Evolutionary conservation across 108 stramenopile species (phyloP), one percentile per base, ranked within the genome.

Genomic region (Conticribra guillardii): DNA sequence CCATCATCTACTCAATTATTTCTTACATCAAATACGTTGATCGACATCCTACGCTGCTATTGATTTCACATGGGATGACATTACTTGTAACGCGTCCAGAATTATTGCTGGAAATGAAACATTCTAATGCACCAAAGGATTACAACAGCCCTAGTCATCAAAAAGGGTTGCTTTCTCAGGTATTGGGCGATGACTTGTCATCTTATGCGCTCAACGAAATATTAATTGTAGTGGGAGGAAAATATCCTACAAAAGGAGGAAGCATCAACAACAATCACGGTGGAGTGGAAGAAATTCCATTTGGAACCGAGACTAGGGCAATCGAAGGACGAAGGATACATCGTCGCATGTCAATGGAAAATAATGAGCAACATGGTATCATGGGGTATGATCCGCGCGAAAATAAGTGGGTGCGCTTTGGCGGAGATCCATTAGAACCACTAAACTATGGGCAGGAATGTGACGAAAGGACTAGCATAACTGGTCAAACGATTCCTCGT

Each of bases 181-280:
- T 33, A 2, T 51, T 51, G 16, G 64, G n/a, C 1, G 50, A 64
- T 28, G 48, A 64, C 47, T 4, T 14, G 29, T 51, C 68, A 18
- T 18, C 21, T 55, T 62, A 27, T 18, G 5, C 37, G 8, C 37
- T 41, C 37, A 72, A 72, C 18, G 71, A 72, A 31, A 22, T 72
- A n/a, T 55, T 72, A 15, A 18, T 72, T 8, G 51, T 72, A 21
- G 71, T 72, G 3, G 71, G 71, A 33, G 71, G 71, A 0, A 72
- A 72, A 32, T 72, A 48, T 17, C 71, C 71, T 0, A 46, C 53
- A 15, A 72, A 72, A 46, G 53, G 37, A 62, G 28, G 54, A 19
- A 48, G 19, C 33, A n/a, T 18, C 19, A 24, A 67, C 34, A n/a
- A n/a, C n/a, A n/a, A n/a, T n/a, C n/a, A n/a, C n/a, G n/a, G n/a